These are phyloP conservation scores for Cicer yamashitae DNA, from an alignment of 306 rosid genomes.

Conservation along the genomic window DNA sequence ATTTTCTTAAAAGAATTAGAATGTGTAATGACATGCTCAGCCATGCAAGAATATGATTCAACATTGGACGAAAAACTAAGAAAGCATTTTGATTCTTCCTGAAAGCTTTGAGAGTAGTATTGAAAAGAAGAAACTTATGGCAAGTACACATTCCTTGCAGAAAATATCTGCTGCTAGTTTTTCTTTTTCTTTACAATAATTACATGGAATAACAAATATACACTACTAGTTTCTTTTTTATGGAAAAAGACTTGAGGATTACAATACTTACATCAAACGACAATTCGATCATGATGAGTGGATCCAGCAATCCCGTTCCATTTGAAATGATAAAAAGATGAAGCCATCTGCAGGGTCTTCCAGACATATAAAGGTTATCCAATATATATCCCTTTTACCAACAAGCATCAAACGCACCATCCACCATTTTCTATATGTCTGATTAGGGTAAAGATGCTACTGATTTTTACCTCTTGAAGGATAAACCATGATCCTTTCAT, in stretches of 20 bases:
- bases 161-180: background rate
- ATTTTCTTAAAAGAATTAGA: background rate
- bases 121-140: background rate
- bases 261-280: conserved; percentile 26
- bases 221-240: conserved; percentile 20
- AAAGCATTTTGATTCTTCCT: background rate
- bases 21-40: background rate
- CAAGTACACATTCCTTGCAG: background rate
- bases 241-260: background rate
- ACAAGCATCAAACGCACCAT: conserved; percentile 23
- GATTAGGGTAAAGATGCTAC: conserved; percentile 10
- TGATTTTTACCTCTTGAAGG: conserved; percentile 39
- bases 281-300: conserved; percentile 5
- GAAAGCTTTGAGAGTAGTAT: background rate
- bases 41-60: background rate
- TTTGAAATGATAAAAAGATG: no score
- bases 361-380: conserved; percentile 21
- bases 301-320: no score
- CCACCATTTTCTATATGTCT: conserved; percentile 36
- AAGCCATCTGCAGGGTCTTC: background rate
- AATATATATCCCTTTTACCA: background rate
- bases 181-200: conserved; percentile 9
- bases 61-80: background rate
- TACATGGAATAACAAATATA: conserved; percentile 28
- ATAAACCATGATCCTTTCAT: conserved; percentile 21